Evolutionary conservation across 805 yeast genomes (phyloP).

Genomic region (Maudiozyma turicensis): DNA sequence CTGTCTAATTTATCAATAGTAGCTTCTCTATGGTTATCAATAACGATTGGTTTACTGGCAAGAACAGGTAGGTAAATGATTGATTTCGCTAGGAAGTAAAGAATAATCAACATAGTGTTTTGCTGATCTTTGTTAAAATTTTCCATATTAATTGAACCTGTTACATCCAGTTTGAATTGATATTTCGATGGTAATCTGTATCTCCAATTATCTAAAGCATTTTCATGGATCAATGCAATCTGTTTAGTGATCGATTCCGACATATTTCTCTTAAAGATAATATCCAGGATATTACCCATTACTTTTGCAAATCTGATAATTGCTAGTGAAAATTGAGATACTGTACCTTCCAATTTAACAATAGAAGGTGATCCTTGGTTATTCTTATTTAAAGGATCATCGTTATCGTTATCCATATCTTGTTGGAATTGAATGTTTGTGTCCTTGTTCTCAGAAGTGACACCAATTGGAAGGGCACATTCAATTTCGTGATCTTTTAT

Average conservation of each 20-base stretch:
- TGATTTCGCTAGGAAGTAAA: constrained; percentile 54
- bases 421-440: constrained; percentile 29
- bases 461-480: constrained; percentile 70
- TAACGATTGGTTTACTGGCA: constrained; percentile 32
- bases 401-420: constrained; percentile 25
- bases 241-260: constrained; percentile 22
- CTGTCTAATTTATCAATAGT: constrained; percentile 16
- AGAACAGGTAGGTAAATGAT: constrained; percentile 57
- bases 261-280: constrained; percentile 51
- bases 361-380: constrained; percentile 18
- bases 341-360: constrained; percentile 60
- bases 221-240: constrained; percentile 39
- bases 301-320: constrained; percentile 63
- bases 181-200: constrained; percentile 53
- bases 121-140: constrained; percentile 26
- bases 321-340: constrained; percentile 50
- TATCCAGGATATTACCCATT: constrained; percentile 62
- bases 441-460: constrained; percentile 19
- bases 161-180: constrained; percentile 54
- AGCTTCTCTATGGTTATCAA: neutral
- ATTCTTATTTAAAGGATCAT: constrained; percentile 45
- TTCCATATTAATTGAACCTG: constrained; percentile 33
- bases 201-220: constrained; percentile 71
- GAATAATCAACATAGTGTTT: constrained; percentile 43
- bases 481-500: constrained; percentile 75